Base-by-base conservation (phyloP, 345 rosid species). In the Pseudoturritis turrita region DNA sequence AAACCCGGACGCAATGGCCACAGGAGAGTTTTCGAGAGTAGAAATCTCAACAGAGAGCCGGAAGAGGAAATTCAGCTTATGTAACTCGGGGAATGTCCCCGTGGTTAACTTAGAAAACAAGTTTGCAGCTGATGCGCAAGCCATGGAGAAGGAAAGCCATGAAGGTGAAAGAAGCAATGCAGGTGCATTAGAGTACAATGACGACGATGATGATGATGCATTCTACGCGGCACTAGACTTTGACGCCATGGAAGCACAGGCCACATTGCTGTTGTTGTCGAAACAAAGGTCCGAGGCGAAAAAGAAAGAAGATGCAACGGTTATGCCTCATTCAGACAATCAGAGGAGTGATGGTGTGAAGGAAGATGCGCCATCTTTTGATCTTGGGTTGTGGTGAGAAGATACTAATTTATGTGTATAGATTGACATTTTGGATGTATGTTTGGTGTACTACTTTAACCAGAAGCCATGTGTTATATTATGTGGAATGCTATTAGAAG, bases 241-340 rank as follows among this genome's bases (percentile, higher is more conserved):
- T 43, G 96, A 94, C 66, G 97, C 93, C 3, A 67, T 94, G 65
- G 98, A 94, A 80, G 95, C 87, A 33, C 87, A 89, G 33, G 98
- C 97, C 29, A 68, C 87, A 22, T 59, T 77, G n/a, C n/a, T n/a
- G 75, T 80, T 85, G 80, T 83, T 88, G 46, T 67, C 78, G 13
- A 81, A 83, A 52, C 75, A 74, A 36, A 78, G 58, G 52, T 75
- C 89, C 4, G 81, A 84, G 44, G 17, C 70, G 6, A 65, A 29
- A 17, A 75, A 53, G 50, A 78, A 82, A 39, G 82, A 64, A 74
- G 82, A 71, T 26, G 53, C 36, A 51, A 15, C 39, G 36, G 50
- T 47, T 71, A 75, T 73, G 45, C 43, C 43, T 25, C 23, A 57
- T 37, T 14, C 65, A 3, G 67, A 67, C 8, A 26, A 3, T 5